Base-by-base conservation (phyloP, 2,329 filamentous ascomycete species). In the Stemphylium vesicarium region DNA sequence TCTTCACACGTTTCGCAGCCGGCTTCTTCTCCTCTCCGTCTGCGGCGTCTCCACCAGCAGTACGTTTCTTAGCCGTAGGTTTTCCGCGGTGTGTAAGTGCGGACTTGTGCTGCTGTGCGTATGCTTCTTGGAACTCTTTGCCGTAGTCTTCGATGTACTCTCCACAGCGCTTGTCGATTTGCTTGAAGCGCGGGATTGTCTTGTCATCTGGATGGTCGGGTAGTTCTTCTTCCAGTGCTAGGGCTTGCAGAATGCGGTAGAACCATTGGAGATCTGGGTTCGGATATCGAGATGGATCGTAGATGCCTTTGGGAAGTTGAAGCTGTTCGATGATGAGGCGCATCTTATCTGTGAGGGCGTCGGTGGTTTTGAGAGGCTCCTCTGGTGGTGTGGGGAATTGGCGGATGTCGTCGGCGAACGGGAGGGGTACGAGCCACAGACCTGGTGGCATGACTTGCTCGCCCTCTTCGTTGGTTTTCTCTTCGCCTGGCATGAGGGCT, bases 241-340 rank as follows among this genome's bases (percentile, higher is more conserved):
- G 83, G 6, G 91, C 89, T 76, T 99, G 95, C 0, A 99, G 80
- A 40, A 99, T 96, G 58, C 87, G 88, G 80, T 98, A 99, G 78
- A 98, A 95, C 93, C 94, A 99, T 77, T 99, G 95, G 20, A 99
- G 81, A 8, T 90, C 85, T 70, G 93, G 92, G 59, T 99, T 99
- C 0, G 95, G 91, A 68, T 97, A 98, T 69, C 89, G 95, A 1
- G 81, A 80, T 1, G 94, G 93, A 63, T 96, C 89, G 70, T 96
- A 99, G 29, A 85, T 81, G 5, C 85, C 92, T 68, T 91, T 93
- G 0, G 95, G 95, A 7, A 99, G 84, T 71, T 96, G 92, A 0
- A 97, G 80, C 63, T 96, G 92, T 71, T 95, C 89, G 2, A 97
- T 81, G 4, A 97, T 85, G 5, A 83, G 83, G 42, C 91, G 85